Evolutionary conservation across 108 stramenopile species (phyloP).

Genomic region (Schizochytrium sp.): DNA sequence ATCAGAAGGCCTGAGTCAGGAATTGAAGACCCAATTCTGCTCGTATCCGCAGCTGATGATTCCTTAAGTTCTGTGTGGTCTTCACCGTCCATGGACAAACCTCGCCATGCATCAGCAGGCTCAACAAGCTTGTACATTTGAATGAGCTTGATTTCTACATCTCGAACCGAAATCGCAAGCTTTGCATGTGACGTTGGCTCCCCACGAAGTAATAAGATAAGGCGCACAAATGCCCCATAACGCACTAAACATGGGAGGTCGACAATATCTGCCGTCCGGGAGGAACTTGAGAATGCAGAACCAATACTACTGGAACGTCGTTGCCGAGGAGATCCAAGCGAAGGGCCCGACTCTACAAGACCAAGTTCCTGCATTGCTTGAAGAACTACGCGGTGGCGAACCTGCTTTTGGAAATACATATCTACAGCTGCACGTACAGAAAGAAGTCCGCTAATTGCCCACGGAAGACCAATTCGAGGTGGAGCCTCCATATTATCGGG

Average conservation of each 20-base stretch:
- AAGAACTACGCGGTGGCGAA: background rate
- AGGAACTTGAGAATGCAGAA: background rate
- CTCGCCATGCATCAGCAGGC: background rate
- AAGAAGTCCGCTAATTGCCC: no score
- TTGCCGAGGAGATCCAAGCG: background rate
- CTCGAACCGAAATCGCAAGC: background rate
- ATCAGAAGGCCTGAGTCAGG: no score
- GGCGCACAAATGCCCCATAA: background rate
- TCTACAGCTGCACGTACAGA: no score
- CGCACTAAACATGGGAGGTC: constrained; percentile 6
- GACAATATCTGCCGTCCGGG: background rate
- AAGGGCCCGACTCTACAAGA: background rate
- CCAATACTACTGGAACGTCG: background rate
- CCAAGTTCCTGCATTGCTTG: background rate
- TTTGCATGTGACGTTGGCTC: background rate
- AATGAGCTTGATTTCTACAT: background rate
- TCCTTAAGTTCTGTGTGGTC: background rate
- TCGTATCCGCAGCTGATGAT: background rate
- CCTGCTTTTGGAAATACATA: no score
- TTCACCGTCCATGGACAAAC: no score
- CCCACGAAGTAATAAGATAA: background rate
- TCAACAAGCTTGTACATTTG: background rate
- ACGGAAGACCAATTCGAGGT: background rate
- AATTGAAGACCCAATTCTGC: background rate
- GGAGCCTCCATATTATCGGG: background rate